These are phyloP conservation scores for Taiozyma sp. DNA, from an alignment of 1,139 yeast genomes.

Conservation along the genomic window DNA sequence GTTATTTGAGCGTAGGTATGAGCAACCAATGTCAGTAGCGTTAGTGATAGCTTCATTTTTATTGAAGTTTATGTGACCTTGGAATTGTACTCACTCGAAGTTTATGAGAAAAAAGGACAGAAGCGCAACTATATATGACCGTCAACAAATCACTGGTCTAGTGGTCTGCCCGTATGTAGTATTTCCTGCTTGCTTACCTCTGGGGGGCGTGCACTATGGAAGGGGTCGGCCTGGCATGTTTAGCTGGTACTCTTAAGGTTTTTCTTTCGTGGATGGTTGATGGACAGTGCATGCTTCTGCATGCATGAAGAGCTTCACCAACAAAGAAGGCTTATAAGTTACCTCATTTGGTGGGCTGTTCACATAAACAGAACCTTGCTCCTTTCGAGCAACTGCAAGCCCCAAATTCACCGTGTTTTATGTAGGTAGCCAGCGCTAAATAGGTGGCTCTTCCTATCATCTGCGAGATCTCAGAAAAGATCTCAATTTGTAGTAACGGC, in stretches of 20 bases:
- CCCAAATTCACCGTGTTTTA: neutral
- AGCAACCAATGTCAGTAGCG: constrained; percentile 12
- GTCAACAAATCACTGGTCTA: neutral
- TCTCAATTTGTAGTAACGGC: too few species aligned
- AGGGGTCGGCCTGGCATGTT: neutral
- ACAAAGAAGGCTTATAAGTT: neutral
- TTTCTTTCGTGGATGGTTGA: too few species aligned
- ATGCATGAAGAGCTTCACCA: neutral
- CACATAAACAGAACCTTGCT: neutral
- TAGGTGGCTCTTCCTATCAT: neutral
- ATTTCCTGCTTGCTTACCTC: neutral
- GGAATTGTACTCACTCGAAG: neutral
- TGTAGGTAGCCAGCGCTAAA: neutral
- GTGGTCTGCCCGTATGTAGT: neutral
- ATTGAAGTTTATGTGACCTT: neutral
- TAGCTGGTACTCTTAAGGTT: neutral
- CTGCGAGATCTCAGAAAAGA: neutral
- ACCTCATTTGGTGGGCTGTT: neutral
- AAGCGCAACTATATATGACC: neutral
- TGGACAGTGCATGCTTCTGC: neutral
- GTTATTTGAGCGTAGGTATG: constrained; percentile 12
- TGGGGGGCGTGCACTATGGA: neutral
- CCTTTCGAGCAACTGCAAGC: neutral
- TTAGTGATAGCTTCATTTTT: constrained; percentile 14
- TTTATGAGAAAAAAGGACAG: neutral